phyloP scores from a whole-genome alignment of 768 basidiomycete genomes.

The Crepidotus variabilis region DNA sequence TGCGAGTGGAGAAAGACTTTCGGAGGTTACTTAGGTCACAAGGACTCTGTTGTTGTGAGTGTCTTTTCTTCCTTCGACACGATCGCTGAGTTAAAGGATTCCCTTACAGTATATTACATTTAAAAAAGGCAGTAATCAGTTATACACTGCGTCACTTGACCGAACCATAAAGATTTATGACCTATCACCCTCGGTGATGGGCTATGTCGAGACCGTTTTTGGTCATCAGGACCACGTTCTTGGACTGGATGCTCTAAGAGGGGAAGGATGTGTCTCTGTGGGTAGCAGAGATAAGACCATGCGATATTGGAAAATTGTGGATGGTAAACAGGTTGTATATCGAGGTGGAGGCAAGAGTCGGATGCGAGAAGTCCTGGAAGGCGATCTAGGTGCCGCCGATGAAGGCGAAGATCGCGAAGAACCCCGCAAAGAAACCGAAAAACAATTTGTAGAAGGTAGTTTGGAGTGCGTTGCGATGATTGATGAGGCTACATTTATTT shows the following conservation, averaged over 20 bases:
- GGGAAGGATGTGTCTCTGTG: constrained; percentile 81
- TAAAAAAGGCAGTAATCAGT: constrained; percentile 69
- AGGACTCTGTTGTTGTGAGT: constrained; percentile 33
- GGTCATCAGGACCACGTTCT: constrained; percentile 92
- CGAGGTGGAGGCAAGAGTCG: constrained; percentile 89
- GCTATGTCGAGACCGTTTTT: constrained; percentile 94
- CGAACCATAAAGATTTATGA: constrained; percentile 90
- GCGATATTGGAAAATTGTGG: constrained; percentile 94
- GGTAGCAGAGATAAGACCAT: constrained; percentile 90
- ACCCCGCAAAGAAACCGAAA: constrained; percentile 25
- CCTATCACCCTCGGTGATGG: constrained; percentile 65
- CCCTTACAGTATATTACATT: constrained; percentile 59
- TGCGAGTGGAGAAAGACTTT: constrained; percentile 78
- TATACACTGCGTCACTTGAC: constrained; percentile 80
- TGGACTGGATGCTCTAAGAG: constrained; percentile 73
- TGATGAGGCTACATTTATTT: constrained; percentile 90
- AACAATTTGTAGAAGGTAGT: constrained; percentile 73
- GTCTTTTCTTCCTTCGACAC: background rate
- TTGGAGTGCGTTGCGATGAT: constrained; percentile 93
- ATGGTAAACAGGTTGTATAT: constrained; percentile 94
- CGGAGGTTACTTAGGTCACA: constrained; percentile 71
- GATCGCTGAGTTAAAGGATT: constrained; percentile 2
- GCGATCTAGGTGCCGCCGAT: constrained; percentile 60
- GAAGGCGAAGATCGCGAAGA: constrained; percentile 44
- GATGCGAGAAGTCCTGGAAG: constrained; percentile 77